Evolutionary conservation across 352 stramenopile species (phyloP).

Genomic region (Globisporangium ultimum): DNA sequence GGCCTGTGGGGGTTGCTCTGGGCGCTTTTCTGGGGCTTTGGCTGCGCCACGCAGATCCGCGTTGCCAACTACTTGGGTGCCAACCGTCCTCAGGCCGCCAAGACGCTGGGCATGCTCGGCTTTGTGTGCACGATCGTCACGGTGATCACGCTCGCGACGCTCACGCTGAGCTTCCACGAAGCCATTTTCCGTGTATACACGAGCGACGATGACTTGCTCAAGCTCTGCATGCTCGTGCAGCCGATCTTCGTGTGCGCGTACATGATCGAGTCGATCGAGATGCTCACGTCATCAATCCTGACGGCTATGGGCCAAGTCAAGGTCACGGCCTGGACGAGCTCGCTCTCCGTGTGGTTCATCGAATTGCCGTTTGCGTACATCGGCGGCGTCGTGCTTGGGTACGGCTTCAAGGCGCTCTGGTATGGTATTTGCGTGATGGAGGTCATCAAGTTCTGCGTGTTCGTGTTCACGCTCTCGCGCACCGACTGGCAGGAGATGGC

Average conservation of each 20-base stretch:
- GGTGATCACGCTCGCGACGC: constrained; percentile 38
- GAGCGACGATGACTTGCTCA: constrained; percentile 40
- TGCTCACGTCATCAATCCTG: constrained; percentile 39
- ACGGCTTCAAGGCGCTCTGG: constrained; percentile 43
- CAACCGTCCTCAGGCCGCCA: constrained; percentile 58
- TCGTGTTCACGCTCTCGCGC: constrained; percentile 24
- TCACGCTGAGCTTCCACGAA: constrained; percentile 28
- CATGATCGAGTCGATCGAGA: constrained; percentile 50
- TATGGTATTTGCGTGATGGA: constrained; percentile 47
- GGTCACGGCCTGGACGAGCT: constrained; percentile 38
- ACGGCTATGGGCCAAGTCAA: constrained; percentile 57
- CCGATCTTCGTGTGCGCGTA: constrained; percentile 49
- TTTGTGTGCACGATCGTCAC: constrained; percentile 54
- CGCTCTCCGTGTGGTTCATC: constrained; percentile 44
- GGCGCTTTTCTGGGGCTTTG: constrained; percentile 80
- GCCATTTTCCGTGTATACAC: constrained; percentile 47
- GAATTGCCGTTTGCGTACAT: constrained; percentile 50
- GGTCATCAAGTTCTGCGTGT: constrained; percentile 38
- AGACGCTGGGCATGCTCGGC: constrained; percentile 55
- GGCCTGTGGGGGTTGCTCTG: constrained; percentile 64
- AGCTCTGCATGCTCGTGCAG: constrained; percentile 40
- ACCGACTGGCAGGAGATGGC: constrained; percentile 51
- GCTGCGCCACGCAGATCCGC: constrained; percentile 72
- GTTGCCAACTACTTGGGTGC: constrained; percentile 76
- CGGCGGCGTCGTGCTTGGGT: constrained; percentile 33